Conservation (phyloP, 768 basidiomycete genomes). For the Astraeus odoratus region DNA sequence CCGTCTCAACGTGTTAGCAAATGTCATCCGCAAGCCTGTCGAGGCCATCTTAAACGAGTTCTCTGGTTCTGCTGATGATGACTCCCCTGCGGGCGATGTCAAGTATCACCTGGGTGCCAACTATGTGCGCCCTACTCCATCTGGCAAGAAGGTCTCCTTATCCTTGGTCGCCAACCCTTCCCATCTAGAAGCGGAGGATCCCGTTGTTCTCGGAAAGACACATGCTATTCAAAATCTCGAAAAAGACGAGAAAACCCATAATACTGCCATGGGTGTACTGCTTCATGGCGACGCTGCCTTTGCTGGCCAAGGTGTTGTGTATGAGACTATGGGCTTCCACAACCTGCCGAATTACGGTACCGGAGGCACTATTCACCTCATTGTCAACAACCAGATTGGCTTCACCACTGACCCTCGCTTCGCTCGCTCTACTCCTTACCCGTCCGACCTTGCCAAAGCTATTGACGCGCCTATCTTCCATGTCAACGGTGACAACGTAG, state of each 20-base stretch:
- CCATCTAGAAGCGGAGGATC: conserved; percentile 95
- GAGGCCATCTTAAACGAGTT: conserved; percentile 99
- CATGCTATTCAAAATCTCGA: conserved; percentile 94
- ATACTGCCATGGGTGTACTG: conserved; percentile 89
- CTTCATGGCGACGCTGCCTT: conserved; percentile 98
- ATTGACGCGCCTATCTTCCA: conserved; percentile 99
- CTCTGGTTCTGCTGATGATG: conserved; percentile 63
- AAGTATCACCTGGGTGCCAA: conserved; percentile 99
- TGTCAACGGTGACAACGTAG: conserved; percentile 97
- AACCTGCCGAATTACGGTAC: conserved; percentile 93
- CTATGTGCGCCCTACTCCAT: conserved; percentile 96
- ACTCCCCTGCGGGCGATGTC: conserved; percentile 91
- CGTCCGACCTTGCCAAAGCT: conserved; percentile 96
- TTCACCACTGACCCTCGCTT: conserved; percentile 99
- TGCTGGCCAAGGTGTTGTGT: conserved; percentile 96
- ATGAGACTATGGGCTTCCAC: conserved; percentile 99
- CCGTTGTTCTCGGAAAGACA: conserved; percentile 99
- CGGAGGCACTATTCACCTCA: conserved; percentile 95
- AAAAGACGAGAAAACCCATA: conserved; percentile 71
- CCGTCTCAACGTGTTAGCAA: conserved; percentile 93
- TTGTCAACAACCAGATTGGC: conserved; percentile 98
- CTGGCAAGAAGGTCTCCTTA: conserved; percentile 94
- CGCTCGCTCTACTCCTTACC: conserved; percentile 95
- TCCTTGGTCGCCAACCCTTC: conserved; percentile 99
- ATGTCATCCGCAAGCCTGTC: conserved; percentile 97